Evolutionary conservation across 495 filamentous ascomycete genomes (phyloP).

Genomic region (Penicillium bovifimosum): DNA sequence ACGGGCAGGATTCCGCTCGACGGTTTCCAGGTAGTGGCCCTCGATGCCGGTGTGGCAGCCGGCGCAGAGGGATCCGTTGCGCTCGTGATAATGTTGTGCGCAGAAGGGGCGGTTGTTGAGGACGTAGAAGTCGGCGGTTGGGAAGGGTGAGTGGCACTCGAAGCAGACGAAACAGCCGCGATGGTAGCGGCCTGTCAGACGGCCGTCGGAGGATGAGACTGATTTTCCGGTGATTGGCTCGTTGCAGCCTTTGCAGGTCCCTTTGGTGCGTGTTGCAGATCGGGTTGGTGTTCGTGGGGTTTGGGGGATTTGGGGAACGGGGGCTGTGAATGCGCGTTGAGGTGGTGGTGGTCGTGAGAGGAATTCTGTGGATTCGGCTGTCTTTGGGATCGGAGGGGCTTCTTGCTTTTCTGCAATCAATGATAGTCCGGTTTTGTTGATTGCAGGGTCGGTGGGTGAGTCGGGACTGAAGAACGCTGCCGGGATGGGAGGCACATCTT

Average conservation of each 20-base stretch:
- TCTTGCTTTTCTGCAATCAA: constrained; percentile 31
- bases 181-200: constrained; percentile 89
- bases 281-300: constrained; percentile 24
- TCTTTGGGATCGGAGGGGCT: neutral
- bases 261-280: constrained; percentile 47
- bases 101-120: constrained; percentile 82
- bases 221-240: constrained; percentile 82
- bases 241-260: constrained; percentile 77
- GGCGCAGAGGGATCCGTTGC: constrained; percentile 79
- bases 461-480: constrained; percentile 39
- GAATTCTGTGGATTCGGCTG: constrained; percentile 14
- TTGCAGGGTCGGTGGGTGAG: constrained; percentile 57
- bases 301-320: constrained; percentile 23
- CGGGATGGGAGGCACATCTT: constrained; percentile 33
- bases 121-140: constrained; percentile 90
- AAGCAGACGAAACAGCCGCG: constrained; percentile 90
- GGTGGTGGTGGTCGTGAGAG: constrained; percentile 15
- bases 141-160: constrained; percentile 75
- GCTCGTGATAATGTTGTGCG: constrained; percentile 84
- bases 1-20: constrained; percentile 30
- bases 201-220: constrained; percentile 87
- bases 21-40: constrained; percentile 87
- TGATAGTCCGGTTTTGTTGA: constrained; percentile 40
- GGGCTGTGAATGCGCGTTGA: constrained; percentile 24
- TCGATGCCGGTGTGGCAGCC: constrained; percentile 83